These are phyloP conservation scores for Yamadazyma paraphyllophila DNA, from an alignment of 805 yeast species.

Conservation along the genomic window DNA sequence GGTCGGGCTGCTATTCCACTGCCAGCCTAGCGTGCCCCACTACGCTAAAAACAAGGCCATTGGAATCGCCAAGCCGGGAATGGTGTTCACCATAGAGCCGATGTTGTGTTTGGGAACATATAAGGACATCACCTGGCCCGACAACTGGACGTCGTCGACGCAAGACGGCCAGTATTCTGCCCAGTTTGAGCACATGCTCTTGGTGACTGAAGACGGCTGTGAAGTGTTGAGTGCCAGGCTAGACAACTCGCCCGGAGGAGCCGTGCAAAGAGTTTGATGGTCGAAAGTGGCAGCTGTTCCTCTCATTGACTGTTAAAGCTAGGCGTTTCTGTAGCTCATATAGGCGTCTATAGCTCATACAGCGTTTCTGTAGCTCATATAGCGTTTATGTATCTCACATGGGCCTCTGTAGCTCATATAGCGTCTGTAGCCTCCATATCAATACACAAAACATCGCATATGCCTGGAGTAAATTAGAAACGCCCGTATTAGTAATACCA, in stretches of 20 bases:
- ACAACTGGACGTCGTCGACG: slow-evolving; percentile 93
- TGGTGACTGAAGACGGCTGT: slow-evolving; percentile 90
- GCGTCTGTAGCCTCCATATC: no score
- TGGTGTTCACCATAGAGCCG: slow-evolving; percentile 96
- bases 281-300: no score
- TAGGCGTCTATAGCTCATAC: no score
- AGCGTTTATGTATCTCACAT: no score
- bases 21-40: slow-evolving; percentile 91
- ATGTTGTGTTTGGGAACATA: slow-evolving; percentile 87
- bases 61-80: slow-evolving; percentile 93
- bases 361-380: no score
- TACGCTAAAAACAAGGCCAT: slow-evolving; percentile 90
- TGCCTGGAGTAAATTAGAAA: no score
- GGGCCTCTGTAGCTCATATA: no score
- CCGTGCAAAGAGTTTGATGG: slow-evolving; percentile 62
- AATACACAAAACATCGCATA: no score
- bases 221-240: slow-evolving; percentile 85
- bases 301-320: no score
- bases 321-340: no score
- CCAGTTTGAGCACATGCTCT: slow-evolving; percentile 90
- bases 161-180: slow-evolving; percentile 89
- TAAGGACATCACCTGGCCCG: slow-evolving; percentile 90
- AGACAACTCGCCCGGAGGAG: slow-evolving; percentile 86
- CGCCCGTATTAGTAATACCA: no score
- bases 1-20: slow-evolving; percentile 79